Conservation (phyloP, 2,329 filamentous ascomycete genomes). For the Aspergillus sp. region DNA sequence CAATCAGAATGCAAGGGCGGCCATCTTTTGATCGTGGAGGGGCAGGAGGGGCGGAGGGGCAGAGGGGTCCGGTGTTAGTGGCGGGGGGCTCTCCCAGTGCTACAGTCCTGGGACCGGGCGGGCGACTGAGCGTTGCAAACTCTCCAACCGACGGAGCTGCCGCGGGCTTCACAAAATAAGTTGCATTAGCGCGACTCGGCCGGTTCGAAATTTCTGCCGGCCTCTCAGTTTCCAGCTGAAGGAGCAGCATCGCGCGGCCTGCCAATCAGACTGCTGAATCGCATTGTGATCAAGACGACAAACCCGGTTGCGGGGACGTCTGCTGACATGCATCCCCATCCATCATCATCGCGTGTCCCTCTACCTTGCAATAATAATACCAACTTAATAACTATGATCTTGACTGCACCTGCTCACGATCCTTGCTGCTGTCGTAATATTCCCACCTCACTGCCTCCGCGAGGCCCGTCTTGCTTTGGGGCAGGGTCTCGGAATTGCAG, state of each 20-base stretch:
- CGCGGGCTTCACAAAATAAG: constrained; percentile 29
- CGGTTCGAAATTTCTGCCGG: constrained; percentile 12
- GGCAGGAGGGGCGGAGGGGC: constrained; percentile 17
- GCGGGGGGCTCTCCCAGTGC: constrained; percentile 33
- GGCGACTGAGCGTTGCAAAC: constrained; percentile 11
- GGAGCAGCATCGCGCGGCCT: not conserved
- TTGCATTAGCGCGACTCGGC: constrained; percentile 39
- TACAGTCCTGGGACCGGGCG: constrained; percentile 35
- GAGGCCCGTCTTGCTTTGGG: too few species aligned
- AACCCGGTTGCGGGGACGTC: constrained; percentile 7
- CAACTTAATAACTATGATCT: not conserved
- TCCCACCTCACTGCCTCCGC: not conserved
- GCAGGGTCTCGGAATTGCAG: too few species aligned
- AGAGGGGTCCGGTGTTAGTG: constrained; percentile 11
- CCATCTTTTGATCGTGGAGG: not conserved
- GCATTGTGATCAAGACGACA: not conserved
- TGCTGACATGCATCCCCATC: constrained; percentile 10
- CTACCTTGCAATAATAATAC: not conserved
- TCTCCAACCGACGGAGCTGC: constrained; percentile 9
- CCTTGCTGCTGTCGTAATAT: constrained; percentile 10
- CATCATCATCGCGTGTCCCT: not conserved
- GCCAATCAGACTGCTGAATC: constrained; percentile 3
- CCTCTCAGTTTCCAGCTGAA: constrained; percentile 1
- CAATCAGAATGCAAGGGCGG: not conserved
- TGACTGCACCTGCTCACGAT: not conserved